Conservation (phyloP, 495 filamentous ascomycete genomes). For the Penicillium egyptiacum region DNA sequence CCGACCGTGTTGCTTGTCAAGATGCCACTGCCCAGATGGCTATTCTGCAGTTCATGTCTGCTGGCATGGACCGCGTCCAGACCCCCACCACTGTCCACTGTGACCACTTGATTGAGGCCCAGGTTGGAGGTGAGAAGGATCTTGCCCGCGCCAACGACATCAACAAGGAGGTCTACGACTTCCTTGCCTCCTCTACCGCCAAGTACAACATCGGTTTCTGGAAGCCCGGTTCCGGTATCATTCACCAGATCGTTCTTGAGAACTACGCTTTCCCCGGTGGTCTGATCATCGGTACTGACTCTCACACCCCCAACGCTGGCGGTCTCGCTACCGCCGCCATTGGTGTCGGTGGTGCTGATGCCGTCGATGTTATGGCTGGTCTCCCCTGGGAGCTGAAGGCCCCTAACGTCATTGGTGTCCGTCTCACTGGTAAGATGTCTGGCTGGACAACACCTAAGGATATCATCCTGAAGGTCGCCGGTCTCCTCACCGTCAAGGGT, state of each 20-base stretch:
- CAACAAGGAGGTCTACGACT: slow-evolving; percentile 99
- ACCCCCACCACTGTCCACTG: slow-evolving; percentile 98
- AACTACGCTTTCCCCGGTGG: slow-evolving; percentile 99
- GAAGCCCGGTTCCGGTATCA: slow-evolving; percentile 98
- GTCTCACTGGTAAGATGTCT: slow-evolving; percentile 82
- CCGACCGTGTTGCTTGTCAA: slow-evolving; percentile 98
- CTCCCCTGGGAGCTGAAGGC: slow-evolving; percentile 98
- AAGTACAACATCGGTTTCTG: slow-evolving; percentile 99
- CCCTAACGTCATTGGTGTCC: slow-evolving; percentile 94
- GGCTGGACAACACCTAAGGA: slow-evolving; percentile 98
- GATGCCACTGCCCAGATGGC: slow-evolving; percentile 99
- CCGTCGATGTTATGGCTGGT: slow-evolving; percentile 98
- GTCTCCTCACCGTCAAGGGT: slow-evolving; percentile 96
- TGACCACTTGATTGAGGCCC: slow-evolving; percentile 98
- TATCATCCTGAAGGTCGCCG: slow-evolving; percentile 97
- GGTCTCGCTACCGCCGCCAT: slow-evolving; percentile 95
- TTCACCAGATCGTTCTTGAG: slow-evolving; percentile 97
- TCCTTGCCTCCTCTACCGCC: slow-evolving; percentile 88
- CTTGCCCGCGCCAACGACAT: slow-evolving; percentile 84
- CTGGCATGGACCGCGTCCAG: slow-evolving; percentile 89
- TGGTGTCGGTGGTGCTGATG: slow-evolving; percentile 98
- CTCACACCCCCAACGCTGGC: slow-evolving; percentile 97
- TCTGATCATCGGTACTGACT: slow-evolving; percentile 98
- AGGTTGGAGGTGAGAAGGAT: slow-evolving; percentile 93
- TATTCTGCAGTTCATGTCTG: slow-evolving; percentile 99